These are phyloP conservation scores for Amylocystis lapponica DNA, from an alignment of 768 basidiomycete species.

Conservation along the genomic window DNA sequence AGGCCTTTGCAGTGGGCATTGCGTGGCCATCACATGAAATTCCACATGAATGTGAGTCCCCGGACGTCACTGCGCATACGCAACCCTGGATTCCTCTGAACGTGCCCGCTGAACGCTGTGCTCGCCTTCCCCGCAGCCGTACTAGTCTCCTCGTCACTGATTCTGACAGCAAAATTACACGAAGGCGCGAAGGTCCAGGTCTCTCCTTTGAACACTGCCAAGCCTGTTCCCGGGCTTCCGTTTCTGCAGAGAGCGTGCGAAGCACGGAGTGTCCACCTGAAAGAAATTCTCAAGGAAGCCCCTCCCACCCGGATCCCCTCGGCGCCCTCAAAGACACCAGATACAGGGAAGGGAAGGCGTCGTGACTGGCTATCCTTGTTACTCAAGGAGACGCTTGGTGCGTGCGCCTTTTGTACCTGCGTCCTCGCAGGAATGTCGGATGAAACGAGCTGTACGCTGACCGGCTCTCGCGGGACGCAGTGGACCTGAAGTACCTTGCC, in stretches of 20 bases:
- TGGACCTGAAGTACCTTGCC: constrained; percentile 67
- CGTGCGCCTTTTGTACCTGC: constrained; percentile 17
- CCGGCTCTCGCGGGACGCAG: constrained; percentile 31
- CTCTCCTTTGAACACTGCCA: constrained; percentile 30
- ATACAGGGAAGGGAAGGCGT: constrained; percentile 28
- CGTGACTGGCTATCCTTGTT: constrained; percentile 66
- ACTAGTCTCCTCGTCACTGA: constrained; percentile 47
- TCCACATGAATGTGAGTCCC: constrained; percentile 50
- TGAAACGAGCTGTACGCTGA: constrained; percentile 4
- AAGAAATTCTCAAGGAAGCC: constrained; percentile 44
- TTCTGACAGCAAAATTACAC: constrained; percentile 55
- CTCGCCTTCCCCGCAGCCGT: constrained; percentile 36
- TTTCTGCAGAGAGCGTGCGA: constrained; percentile 43
- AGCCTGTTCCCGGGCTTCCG: constrained; percentile 40
- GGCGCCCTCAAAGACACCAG: background rate
- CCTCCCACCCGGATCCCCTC: no score
- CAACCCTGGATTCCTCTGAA: background rate
- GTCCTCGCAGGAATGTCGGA: constrained; percentile 2
- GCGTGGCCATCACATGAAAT: constrained; percentile 73
- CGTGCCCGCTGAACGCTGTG: background rate
- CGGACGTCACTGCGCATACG: constrained; percentile 3
- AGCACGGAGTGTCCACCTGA: constrained; percentile 47
- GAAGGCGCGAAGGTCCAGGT: constrained; percentile 45
- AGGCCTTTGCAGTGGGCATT: constrained; percentile 64
- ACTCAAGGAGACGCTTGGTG: constrained; percentile 65